Base-by-base conservation (phyloP, 495 filamentous ascomycete genomes). In the Aspergillus ostianus region DNA sequence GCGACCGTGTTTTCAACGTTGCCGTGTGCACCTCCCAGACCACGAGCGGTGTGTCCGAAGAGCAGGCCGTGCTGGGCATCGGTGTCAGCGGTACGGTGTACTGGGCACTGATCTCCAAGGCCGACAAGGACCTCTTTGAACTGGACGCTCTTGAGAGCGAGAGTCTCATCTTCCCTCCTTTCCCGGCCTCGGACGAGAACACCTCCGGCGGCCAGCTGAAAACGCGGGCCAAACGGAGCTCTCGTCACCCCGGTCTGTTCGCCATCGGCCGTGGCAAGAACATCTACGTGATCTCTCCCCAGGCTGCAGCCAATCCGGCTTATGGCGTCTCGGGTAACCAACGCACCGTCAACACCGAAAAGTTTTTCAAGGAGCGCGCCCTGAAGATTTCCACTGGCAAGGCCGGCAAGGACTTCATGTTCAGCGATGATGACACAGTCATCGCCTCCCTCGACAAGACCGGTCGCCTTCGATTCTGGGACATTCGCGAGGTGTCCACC, bases 401-500 rank as follows among this genome's bases (percentile, higher is more conserved):
- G 75, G 95, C 95, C 51, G 93, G 92, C 30, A 98, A 99, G 73
- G 95, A 99, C 65, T 99, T 98, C 70, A 85, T 87, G 50, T 99
- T 99, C 76, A 96, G 92, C 70, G 91, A 93, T 66, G 95, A 98
- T 74, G 95, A 99, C 69, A 90, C 87, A 1, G 84, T 91, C 26
- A 92, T 99, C 67, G 93, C 93, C 21, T 96, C 94, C 49, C 85
- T 99, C 41, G 95, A 99, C 70, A 98, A 98, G 77, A 91, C 90
- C 56, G 95, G 95, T 18, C 87, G 89, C 56, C 84, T 98, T 61
- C 92, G 93, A 69, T 93, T 99, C 79, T 99, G 95, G 95, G 95
- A 99, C 68, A 88, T 96, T 57, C 87, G 87, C 41, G 85, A 89
- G 46, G 78, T 96, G 36, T 84, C 87, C 0, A 80, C 85, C 56